Evolutionary conservation across 2,329 filamentous ascomycete genomes (phyloP), one percentile per base, ranked within the genome.

Genomic region (Aspergillus sp.): DNA sequence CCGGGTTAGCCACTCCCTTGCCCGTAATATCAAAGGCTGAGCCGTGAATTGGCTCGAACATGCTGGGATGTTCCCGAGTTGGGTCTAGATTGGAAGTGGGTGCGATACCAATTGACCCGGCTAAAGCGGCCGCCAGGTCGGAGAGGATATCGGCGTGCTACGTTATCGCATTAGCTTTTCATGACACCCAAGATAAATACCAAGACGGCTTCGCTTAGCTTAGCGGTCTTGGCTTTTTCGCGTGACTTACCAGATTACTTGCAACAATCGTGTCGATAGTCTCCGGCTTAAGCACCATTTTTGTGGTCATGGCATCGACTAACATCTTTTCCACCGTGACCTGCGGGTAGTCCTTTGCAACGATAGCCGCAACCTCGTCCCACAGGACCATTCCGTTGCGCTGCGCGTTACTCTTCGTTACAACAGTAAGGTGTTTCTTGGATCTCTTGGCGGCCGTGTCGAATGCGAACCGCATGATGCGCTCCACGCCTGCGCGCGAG

Each of bases 41-140:
- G 7, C 81, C 82, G 52, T 84, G 81, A 32, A 83, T 79, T 10
- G 81, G 80, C 66, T 83, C 80, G 51, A 83, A 84, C 69, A 84
- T 77, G 49, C 76, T 80, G 0, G 82, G 82, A 50, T 81, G 77
- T 53, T 75, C 60, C 13, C 79, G 70, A 2, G 77, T 81, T 1
- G 84, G 83, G 54, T 87, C 83, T 1, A 87, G 71, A 55, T 86
- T 86, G 43, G 76, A 80, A 0, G 83, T 86, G 3, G 84, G 83
- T 3, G 84, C 84, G 49, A 88, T 86, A 7, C 85, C 84, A 51
- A 88, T 87, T 2, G 79, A 83, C 0, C 84, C 84, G 2, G 84
- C 84, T 5, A 87, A 70, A 0, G 83, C 82, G 12, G 85, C 84
- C 5, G 84, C 85, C 17, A 88, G 71, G 58, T 88, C 84, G 0